Percentiles rank a stretch among this genome's conserved stretches.
Conservation (phyloP, 1,139 yeast genomes). For the Saccharomyces pastorianus region DNA sequence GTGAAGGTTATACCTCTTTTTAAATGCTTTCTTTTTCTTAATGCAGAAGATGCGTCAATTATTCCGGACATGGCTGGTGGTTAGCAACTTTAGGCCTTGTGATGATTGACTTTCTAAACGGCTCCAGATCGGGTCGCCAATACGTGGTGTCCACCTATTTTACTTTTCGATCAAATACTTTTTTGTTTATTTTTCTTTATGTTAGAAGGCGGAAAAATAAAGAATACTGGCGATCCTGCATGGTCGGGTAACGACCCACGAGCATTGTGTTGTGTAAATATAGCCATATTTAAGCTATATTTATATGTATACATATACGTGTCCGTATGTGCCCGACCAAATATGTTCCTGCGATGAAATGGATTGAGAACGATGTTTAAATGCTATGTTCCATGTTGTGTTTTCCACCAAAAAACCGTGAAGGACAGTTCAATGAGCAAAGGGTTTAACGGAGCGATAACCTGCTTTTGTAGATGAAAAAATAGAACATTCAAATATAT, state of each 20-base stretch:
- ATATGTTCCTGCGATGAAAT: too few species aligned
- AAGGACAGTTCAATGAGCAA: neutral
- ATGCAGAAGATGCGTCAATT: slow-evolving; percentile 37
- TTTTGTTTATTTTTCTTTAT: neutral
- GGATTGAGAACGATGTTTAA: neutral
- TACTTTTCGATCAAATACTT: neutral
- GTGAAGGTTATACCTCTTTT: slow-evolving; percentile 82
- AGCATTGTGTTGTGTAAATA: neutral
- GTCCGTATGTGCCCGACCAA: neutral
- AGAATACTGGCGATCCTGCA: neutral
- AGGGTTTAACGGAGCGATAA: neutral
- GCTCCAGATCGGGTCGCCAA: neutral
- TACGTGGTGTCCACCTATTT: neutral
- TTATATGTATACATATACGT: too few species aligned
- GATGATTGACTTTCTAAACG: neutral
- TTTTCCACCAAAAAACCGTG: neutral
- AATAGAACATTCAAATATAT: neutral
- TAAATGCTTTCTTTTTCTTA: slow-evolving; percentile 66
- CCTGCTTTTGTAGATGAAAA: neutral
- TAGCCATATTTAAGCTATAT: neutral
- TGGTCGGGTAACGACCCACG: neutral
- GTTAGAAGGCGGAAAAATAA: neutral
- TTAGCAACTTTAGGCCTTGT: neutral
- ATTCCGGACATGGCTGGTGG: slow-evolving; percentile 31
- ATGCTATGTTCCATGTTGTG: neutral